Base-by-base conservation (phyloP, 257 asterid genomes). In the Fraxinus cuspidata region DNA sequence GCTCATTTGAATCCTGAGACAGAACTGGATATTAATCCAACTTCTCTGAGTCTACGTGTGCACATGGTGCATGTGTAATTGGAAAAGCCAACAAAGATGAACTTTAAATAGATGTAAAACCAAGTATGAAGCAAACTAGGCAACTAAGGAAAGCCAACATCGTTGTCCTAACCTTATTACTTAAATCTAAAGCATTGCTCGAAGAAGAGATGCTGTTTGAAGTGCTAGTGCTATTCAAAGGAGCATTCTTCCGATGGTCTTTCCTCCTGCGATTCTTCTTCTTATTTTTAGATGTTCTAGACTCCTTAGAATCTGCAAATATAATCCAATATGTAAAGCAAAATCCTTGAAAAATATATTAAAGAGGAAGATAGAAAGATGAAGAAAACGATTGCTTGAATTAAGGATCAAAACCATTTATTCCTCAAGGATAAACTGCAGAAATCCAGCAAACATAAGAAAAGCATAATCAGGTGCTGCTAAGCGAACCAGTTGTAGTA, bases 211-310 rank as follows among this genome's bases (percentile, higher is more conserved):
- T 53, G 83, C 74, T 75, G 84, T 86, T 79, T 70, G 94, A 83
- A 63, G 83, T 71, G 74, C 83, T 86, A 42, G 82, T 85, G 80
- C 86, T 75, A 79, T 84, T 87, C 42, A 85, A 74, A 66, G 84
- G 74, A 81, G 90, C 77, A 84, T 76, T 85, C 85, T 87, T 91
- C 58, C 85, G 90, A 75, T 88, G 90, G 71, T 92, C 99, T 86
- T 92, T 95, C 89, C 88, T 88, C 90, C 82, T 89, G 29, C 98
- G 96, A 32, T 88, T 95, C 82, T 95, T 92, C 92, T 89, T 92
- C 85, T 91, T 95, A 83, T 71, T 90, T 80, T 90, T 95, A 47
- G 96, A 84, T 84, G 86, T 70, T 81, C 86, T 81, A n/a, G 72
- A 75, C 58, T 84, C 91, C 81, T 89, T 92, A n/a, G 92, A 83